These are phyloP conservation scores for Yarrowia hollandica DNA, from an alignment of 805 yeast genomes.

Conservation along the genomic window DNA sequence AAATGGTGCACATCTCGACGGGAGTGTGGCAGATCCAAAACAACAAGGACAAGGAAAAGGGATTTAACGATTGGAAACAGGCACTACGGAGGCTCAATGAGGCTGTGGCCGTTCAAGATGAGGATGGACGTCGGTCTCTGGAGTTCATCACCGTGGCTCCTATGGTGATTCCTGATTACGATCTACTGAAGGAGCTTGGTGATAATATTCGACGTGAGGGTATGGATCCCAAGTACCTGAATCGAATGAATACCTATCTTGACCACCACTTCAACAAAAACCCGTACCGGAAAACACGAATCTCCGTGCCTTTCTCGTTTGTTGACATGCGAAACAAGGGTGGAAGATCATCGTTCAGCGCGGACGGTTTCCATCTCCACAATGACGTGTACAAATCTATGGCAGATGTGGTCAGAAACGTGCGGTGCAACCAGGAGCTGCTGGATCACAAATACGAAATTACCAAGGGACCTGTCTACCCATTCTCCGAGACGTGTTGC, in stretches of 20 bases:
- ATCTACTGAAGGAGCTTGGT: neutral
- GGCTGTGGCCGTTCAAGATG: slow-evolving; percentile 16
- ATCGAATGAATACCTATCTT: slow-evolving; percentile 13
- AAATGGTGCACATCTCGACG: slow-evolving; percentile 16
- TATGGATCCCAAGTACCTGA: slow-evolving; percentile 2
- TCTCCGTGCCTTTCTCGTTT: slow-evolving; percentile 33
- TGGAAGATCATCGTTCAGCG: slow-evolving; percentile 29
- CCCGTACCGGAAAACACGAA: slow-evolving; percentile 31
- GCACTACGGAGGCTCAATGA: slow-evolving; percentile 16
- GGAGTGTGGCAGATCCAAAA: slow-evolving; percentile 31
- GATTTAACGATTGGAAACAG: slow-evolving; percentile 21
- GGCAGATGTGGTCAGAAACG: slow-evolving; percentile 33
- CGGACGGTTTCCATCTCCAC: slow-evolving; percentile 33
- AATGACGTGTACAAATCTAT: slow-evolving; percentile 32
- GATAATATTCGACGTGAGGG: slow-evolving; percentile 5
- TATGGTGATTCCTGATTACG: slow-evolving; percentile 19
- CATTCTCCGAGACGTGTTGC: slow-evolving; percentile 36
- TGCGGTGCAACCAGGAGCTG: slow-evolving; percentile 35
- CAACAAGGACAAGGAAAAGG: slow-evolving; percentile 33
- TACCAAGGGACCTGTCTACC: slow-evolving; percentile 30
- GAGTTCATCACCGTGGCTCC: slow-evolving; percentile 33
- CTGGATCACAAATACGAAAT: slow-evolving; percentile 12
- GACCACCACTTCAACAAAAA: slow-evolving; percentile 25
- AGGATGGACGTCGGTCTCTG: slow-evolving; percentile 22
- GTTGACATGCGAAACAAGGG: slow-evolving; percentile 31